Percentiles rank a stretch among this genome's conserved stretches.
Conservation (phyloP, 1,284 basidiomycete species). For the Ustilago bromivora region DNA sequence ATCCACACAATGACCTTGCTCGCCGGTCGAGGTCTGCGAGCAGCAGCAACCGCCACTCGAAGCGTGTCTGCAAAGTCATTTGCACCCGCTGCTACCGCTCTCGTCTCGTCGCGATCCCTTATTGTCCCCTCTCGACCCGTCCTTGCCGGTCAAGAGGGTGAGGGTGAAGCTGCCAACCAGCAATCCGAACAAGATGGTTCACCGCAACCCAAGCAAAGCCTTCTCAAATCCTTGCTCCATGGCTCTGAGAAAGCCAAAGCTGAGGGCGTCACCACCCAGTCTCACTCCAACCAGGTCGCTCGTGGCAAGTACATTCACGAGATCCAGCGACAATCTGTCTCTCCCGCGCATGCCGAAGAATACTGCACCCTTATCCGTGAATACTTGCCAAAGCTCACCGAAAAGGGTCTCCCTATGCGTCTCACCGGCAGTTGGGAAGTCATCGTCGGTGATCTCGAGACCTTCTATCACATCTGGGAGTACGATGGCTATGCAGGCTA, state of each 20-base stretch:
- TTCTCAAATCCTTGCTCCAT: conserved; percentile 60
- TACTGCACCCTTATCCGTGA: conserved; percentile 56
- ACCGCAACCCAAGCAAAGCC: conserved; percentile 41
- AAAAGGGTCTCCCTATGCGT: conserved; percentile 41
- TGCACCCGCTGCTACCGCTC: conserved; percentile 7
- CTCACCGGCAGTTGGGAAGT: conserved; percentile 65
- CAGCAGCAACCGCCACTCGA: conserved; percentile 21
- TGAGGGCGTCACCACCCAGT: conserved; percentile 50
- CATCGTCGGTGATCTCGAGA: conserved; percentile 64
- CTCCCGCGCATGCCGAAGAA: conserved; percentile 53
- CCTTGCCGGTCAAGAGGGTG: conserved; percentile 13
- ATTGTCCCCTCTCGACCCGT: conserved; percentile 32
- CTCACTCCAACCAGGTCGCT: conserved; percentile 52
- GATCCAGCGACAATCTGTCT: conserved; percentile 62
- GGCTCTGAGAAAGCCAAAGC: conserved; percentile 59
- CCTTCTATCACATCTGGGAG: conserved; percentile 68
- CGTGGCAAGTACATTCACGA: conserved; percentile 66
- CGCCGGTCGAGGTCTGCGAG: conserved; percentile 29
- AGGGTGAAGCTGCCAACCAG: conserved; percentile 7
- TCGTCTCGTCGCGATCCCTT: conserved; percentile 36
- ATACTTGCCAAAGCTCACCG: conserved; percentile 55
- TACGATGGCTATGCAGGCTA: conserved; percentile 66
- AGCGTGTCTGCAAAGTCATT: conserved; percentile 15
- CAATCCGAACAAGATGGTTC: conserved; percentile 4
- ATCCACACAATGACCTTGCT: conserved; percentile 22